A percentile compares a stretch with the other conserved stretches of the same genome.
Conservation (phyloP, 495 filamentous ascomycete genomes). For the Aspergillus wentii region DNA sequence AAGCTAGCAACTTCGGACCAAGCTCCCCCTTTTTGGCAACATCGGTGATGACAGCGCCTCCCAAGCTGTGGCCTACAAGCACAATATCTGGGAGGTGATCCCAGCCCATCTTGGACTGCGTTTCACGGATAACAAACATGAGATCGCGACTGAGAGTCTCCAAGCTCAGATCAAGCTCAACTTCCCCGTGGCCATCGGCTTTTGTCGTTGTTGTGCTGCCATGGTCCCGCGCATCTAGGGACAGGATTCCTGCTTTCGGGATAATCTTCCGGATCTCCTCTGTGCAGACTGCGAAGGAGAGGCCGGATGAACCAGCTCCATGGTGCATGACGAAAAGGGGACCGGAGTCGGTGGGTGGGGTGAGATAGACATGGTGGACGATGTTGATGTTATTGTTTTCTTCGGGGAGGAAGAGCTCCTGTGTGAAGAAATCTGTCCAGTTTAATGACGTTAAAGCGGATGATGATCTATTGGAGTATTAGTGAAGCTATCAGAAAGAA, state of each 20-base stretch:
- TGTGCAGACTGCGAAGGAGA: slow-evolving; percentile 80
- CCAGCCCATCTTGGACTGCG: slow-evolving; percentile 65
- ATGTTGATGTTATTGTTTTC: slow-evolving; percentile 37
- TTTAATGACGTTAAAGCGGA: slow-evolving; percentile 45
- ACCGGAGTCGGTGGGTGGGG: slow-evolving; percentile 47
- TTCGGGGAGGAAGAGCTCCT: slow-evolving; percentile 69
- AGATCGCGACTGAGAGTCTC: slow-evolving; percentile 70
- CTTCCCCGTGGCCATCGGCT: slow-evolving; percentile 20
- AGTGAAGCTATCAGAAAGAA: neutral
- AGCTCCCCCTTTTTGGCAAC: slow-evolving; percentile 63
- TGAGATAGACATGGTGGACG: slow-evolving; percentile 83
- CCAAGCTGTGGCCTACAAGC: slow-evolving; percentile 90
- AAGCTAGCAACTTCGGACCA: slow-evolving; percentile 68
- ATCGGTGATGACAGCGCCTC: slow-evolving; percentile 90
- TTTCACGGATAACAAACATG: slow-evolving; percentile 59
- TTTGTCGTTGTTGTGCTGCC: slow-evolving; percentile 58
- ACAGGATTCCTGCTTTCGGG: slow-evolving; percentile 77
- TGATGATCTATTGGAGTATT: slow-evolving; percentile 6
- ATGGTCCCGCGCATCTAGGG: slow-evolving; percentile 81
- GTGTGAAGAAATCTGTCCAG: slow-evolving; percentile 87
- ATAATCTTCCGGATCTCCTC: slow-evolving; percentile 71
- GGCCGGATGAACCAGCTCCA: slow-evolving; percentile 81
- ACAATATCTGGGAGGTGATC: slow-evolving; percentile 65
- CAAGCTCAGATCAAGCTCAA: slow-evolving; percentile 57
- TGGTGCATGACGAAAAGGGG: slow-evolving; percentile 89